Base-by-base conservation (phyloP, 768 basidiomycete genomes). In the Tricholoma saponaceum region DNA sequence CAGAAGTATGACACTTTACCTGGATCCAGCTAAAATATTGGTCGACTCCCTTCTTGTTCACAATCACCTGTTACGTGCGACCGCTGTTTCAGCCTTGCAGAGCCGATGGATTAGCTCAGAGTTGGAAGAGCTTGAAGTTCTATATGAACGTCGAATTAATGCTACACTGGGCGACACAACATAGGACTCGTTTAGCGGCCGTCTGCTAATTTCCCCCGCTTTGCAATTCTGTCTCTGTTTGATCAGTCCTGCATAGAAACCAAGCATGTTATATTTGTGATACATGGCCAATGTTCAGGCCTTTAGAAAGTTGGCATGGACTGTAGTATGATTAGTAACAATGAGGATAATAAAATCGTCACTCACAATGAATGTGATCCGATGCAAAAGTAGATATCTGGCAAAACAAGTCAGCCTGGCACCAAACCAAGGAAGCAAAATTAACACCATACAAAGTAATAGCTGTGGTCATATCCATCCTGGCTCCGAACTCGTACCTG, bases 371-470 rank as follows among this genome's bases (percentile, higher is more conserved):
- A 61, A 98, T 79, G 66, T 99, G 96, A 63, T 95, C 95, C 10
- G 87, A 78, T 16, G 85, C 88, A 67, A 96, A 96, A 2, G 92
- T 94, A 0, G 94, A 93, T 44, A 97, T 88, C 92, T 94, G 57
- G 23, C 20, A 14, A 60, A 52, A 49, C 16, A n/a, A 39, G 16
- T 54, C 2, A 49, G 22, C 30, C 33, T 50, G 23, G 16, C 14
- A 13, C 33, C 41, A n/a, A n/a, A 46, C 23, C 20, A 33, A 23
- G 41, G 18, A 55, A 22, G 26, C 10, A 14, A 28, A 5, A 3
- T 37, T 6, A 37, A 50, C 3, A 16, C 64, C 78, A 63, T 67
- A 78, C 93, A 66, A 96, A 97, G 72, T 87, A 95, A 69, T 95
- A 95, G 53, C 86, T 85, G 67, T 94, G 90, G 65, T 95, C 92